phyloP scores from a whole-genome alignment of 2,329 filamentous ascomycete species.

The Fusarium nygamai region DNA sequence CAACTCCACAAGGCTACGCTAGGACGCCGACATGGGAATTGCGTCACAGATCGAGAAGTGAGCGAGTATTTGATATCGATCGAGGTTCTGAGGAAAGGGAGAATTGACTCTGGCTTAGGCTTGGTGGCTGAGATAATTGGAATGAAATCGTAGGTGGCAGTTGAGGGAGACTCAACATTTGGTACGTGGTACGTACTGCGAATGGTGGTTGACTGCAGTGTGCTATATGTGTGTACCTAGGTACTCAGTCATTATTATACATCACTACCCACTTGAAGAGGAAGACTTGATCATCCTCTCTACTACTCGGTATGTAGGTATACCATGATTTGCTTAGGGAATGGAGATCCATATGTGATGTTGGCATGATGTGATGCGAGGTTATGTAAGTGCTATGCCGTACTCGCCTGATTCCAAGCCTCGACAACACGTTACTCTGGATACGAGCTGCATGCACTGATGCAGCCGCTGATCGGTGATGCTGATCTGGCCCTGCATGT shows the following conservation, averaged over 20 bases:
- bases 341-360: neutral
- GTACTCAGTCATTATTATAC: neutral
- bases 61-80: neutral
- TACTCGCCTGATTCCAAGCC: neutral
- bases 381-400: neutral
- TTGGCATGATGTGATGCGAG: constrained; percentile 4
- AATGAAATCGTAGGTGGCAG: neutral
- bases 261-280: neutral
- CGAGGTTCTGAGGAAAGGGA: neutral
- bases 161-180: neutral
- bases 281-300: neutral
- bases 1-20: neutral
- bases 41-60: neutral
- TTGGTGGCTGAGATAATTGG: neutral
- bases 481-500: constrained; percentile 5
- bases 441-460: constrained; percentile 16
- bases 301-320: neutral
- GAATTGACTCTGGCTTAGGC: neutral
- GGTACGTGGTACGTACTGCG: neutral
- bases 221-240: neutral
- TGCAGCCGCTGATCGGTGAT: neutral
- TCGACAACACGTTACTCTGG: constrained; percentile 6
- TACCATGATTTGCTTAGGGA: neutral
- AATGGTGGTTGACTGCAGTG: neutral
- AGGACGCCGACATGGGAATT: neutral